Evolutionary conservation across 495 filamentous ascomycete species (phyloP).

Genomic region (Hypoxylon crocopeplum): DNA sequence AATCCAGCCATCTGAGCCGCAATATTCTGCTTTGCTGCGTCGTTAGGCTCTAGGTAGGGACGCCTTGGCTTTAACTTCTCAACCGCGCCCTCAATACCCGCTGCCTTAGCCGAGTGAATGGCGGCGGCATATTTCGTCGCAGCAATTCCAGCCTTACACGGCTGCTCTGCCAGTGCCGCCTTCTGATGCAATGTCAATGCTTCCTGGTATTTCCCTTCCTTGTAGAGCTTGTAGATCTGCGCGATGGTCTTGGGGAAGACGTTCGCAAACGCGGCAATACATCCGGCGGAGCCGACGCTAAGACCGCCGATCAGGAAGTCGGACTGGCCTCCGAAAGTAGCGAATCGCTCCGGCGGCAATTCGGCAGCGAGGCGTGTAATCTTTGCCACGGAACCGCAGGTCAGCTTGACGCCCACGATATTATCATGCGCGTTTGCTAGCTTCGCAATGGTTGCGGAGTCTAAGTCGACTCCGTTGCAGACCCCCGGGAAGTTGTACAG

Average conservation of each 20-base stretch:
- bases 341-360: constrained; percentile 62
- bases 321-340: constrained; percentile 71
- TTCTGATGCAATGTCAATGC: constrained; percentile 63
- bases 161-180: constrained; percentile 57
- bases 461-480: constrained; percentile 73
- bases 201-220: constrained; percentile 55
- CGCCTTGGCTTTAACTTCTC: constrained; percentile 62
- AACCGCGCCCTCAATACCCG: constrained; percentile 62
- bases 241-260: constrained; percentile 65
- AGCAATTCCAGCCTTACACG: constrained; percentile 67
- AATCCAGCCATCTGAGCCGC: constrained; percentile 57
- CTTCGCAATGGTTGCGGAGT: constrained; percentile 64
- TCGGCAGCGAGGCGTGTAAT: constrained; percentile 56
- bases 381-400: constrained; percentile 74
- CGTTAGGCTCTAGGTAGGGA: constrained; percentile 61
- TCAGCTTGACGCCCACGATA: constrained; percentile 70
- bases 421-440: constrained; percentile 56
- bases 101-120: constrained; percentile 59
- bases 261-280: constrained; percentile 72
- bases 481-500: constrained; percentile 77
- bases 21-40: constrained; percentile 56
- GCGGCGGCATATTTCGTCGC: constrained; percentile 70
- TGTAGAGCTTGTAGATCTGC: constrained; percentile 61
- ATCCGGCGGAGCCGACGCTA: constrained; percentile 65
- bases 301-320: constrained; percentile 73